Percentiles rank a stretch among this genome's conserved stretches.
phyloP scores from a whole-genome alignment of 1,139 yeast species.

The Yamadazyma epiphylla region DNA sequence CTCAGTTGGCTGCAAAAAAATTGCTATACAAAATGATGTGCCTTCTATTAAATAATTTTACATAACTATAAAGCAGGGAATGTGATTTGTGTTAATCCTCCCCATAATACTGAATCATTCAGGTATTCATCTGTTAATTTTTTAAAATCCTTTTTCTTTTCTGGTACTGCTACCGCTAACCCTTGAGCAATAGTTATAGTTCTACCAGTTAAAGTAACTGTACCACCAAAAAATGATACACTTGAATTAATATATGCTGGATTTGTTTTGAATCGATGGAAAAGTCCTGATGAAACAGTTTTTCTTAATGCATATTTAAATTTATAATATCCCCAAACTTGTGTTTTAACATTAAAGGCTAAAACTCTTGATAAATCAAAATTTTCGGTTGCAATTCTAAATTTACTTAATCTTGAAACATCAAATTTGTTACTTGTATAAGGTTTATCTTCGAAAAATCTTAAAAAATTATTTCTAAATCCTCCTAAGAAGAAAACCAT shows the following conservation, averaged over 20 bases:
- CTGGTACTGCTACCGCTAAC: slow-evolving; percentile 28
- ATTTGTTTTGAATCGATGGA: slow-evolving; percentile 19
- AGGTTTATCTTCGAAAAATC: slow-evolving; percentile 28
- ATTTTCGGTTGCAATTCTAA: slow-evolving; percentile 26
- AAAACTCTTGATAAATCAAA: slow-evolving; percentile 31
- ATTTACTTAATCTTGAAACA: slow-evolving; percentile 30
- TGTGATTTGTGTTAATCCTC: slow-evolving; percentile 34
- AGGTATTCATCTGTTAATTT: slow-evolving; percentile 19
- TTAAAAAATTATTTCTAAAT: slow-evolving; percentile 31
- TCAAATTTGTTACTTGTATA: slow-evolving; percentile 34
- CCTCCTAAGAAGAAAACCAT: slow-evolving; percentile 43
- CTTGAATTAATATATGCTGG: slow-evolving; percentile 28
- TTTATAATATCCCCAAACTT: slow-evolving; percentile 39
- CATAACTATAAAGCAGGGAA: slow-evolving; percentile 29
- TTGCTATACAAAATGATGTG: too few species aligned
- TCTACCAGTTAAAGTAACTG: slow-evolving; percentile 32
- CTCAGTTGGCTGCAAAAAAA: too few species aligned
- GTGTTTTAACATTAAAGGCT: slow-evolving; percentile 37
- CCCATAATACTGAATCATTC: slow-evolving; percentile 24
- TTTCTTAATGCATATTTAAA: slow-evolving; percentile 32
- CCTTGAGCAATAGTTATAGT: slow-evolving; percentile 40
- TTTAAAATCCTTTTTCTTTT: slow-evolving; percentile 23
- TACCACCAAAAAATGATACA: slow-evolving; percentile 29
- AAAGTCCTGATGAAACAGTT: slow-evolving; percentile 18
- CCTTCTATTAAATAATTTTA: too few species aligned